Base-by-base conservation (phyloP, 179 eudicot genomes). In the Camellia oleifera region DNA sequence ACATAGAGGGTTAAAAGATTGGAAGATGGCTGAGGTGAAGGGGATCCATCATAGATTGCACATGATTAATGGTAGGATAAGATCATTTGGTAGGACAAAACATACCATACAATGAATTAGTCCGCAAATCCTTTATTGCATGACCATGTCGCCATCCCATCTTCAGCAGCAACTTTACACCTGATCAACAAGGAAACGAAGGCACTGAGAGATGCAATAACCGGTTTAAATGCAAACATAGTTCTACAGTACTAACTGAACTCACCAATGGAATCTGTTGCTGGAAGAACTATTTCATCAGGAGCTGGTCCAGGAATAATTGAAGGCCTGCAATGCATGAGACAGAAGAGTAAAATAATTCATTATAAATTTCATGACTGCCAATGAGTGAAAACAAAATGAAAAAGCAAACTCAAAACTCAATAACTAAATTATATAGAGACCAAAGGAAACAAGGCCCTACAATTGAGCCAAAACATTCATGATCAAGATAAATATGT, bases 121-220 rank as follows among this genome's bases (percentile, higher is more conserved):
- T 61, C 20, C 79, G 85, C 46, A 92, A 88, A 81, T 89, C 95
- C 84, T 86, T 92, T 81, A 96, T 89, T 40, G 97, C 88, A 75
- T 89, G 92, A 69, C 99, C 99, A 76, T 85, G 99, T 62, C 97
- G 88, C 98, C 99, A 96, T 83, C 99, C 99, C 99, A 96, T 96
- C 87, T 92, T 96, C 83, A 87, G 79, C 79, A 94, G 86, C 84
- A 96, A 85, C 85, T 90, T 94, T 79, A 89, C 92, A 80, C 99
- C 99, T 96, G 82, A 62, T 74, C 76, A 83, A 69, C 46, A 78
- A 58, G 11, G 78, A 69, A 77, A 77, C 20, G 57, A 69, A 83
- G 48, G 65, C 26, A 46, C 58, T 75, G 56, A 73, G 80, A 83
- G 77, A 75, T 68, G 80, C 74, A 68, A 77, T 60, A 45, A 75